A percentile compares a stretch with the other conserved stretches of the same genome.
phyloP scores from a whole-genome alignment of 2,329 filamentous ascomycete species.

The Hawksworthiomyces lignivorus region DNA sequence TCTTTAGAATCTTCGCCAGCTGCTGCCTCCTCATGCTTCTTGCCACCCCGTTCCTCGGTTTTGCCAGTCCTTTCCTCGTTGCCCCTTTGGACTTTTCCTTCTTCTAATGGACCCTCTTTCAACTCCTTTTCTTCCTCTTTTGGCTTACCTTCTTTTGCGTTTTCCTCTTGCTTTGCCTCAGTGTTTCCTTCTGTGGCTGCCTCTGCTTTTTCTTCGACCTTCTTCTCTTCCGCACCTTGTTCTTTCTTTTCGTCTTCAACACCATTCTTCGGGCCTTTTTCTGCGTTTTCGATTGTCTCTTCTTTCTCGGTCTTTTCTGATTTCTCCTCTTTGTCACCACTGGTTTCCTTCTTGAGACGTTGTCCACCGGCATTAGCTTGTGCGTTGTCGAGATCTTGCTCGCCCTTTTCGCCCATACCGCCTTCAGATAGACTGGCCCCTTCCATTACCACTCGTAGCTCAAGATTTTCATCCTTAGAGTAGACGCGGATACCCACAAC shows the following conservation, averaged over 20 bases:
- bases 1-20: neutral
- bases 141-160: no score
- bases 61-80: no score
- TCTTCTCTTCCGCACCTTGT: slow-evolving; percentile 13
- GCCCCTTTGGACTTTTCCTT: no score
- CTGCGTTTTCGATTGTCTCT: neutral
- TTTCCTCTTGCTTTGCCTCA: no score
- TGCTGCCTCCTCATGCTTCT: slow-evolving; percentile 17
- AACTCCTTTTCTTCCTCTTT: no score
- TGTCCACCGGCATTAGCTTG: slow-evolving; percentile 45
- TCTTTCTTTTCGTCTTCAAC: slow-evolving; percentile 7
- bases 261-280: slow-evolving; percentile 4
- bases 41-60: no score
- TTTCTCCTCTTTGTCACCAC: slow-evolving; percentile 18
- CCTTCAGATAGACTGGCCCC: slow-evolving; percentile 45
- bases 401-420: slow-evolving; percentile 50
- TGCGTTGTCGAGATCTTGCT: slow-evolving; percentile 48
- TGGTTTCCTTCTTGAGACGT: slow-evolving; percentile 24
- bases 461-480: slow-evolving; percentile 44
- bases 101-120: no score
- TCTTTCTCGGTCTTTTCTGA: neutral
- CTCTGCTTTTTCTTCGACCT: slow-evolving; percentile 20
- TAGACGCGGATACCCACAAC: slow-evolving; percentile 56
- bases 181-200: no score
- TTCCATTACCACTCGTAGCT: slow-evolving; percentile 49